Conservation (phyloP, 441 rosid species). For the Populus trichocarpa region DNA sequence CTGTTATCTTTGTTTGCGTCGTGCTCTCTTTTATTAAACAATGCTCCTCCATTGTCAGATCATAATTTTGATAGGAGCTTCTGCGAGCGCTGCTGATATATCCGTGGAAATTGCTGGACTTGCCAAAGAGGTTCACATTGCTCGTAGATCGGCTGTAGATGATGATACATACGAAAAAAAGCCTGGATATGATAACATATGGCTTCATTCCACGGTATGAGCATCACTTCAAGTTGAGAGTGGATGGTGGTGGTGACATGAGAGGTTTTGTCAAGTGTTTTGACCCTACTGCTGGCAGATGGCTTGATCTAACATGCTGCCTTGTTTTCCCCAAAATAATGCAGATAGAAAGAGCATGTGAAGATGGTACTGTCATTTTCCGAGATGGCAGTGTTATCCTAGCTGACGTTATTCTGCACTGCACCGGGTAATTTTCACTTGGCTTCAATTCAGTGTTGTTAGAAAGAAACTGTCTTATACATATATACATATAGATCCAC, state of each 20-base stretch:
- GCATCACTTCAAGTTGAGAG: neutral
- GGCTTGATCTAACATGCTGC: neutral
- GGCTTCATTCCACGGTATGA: conserved; percentile 70
- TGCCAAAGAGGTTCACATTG: conserved; percentile 75
- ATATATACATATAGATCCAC: neutral
- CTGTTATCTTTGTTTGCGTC: too few relatives aligned
- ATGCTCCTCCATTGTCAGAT: conserved; percentile 26
- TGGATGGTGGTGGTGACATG: neutral
- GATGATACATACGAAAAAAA: conserved; percentile 31
- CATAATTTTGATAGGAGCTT: conserved; percentile 57
- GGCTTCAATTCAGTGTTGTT: neutral
- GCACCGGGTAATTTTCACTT: conserved; percentile 44
- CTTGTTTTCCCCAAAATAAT: neutral
- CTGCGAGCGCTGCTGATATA: conserved; percentile 63
- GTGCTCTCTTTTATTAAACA: neutral
- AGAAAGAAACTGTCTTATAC: too few relatives aligned
- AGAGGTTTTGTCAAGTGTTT: neutral
- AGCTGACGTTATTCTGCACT: conserved; percentile 57
- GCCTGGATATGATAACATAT: conserved; percentile 36
- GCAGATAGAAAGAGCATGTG: conserved; percentile 46
- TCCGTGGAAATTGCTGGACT: conserved; percentile 51
- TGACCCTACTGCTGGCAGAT: neutral
- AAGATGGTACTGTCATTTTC: conserved; percentile 55
- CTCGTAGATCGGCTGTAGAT: conserved; percentile 41
- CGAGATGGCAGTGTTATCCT: conserved; percentile 35